A percentile compares a stretch with the other conserved stretches of the same genome.
phyloP scores from a whole-genome alignment of 768 basidiomycete species.

The Thelephora aurantiotincta region DNA sequence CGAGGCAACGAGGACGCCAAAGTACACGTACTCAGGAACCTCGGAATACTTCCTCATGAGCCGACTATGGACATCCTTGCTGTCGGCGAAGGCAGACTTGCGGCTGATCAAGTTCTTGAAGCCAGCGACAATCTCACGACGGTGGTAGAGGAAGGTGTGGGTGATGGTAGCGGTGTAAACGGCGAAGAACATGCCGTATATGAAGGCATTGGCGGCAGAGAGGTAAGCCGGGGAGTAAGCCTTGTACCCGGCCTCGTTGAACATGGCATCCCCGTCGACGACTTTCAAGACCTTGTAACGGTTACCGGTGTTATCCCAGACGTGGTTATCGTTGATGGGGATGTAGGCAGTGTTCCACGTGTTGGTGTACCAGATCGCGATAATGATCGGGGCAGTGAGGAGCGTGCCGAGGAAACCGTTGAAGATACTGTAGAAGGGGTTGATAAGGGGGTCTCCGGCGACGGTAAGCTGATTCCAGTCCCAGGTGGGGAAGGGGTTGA shows the following conservation, averaged over 20 bases:
- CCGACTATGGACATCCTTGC: slow-evolving; percentile 63
- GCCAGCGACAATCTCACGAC: slow-evolving; percentile 14
- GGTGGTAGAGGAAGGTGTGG: slow-evolving; percentile 57
- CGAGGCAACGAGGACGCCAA: slow-evolving; percentile 35
- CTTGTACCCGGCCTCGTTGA: no score
- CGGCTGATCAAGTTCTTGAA: slow-evolving; percentile 1
- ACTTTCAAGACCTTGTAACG: slow-evolving; percentile 48
- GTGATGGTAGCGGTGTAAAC: no score
- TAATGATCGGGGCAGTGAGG: slow-evolving; percentile 15
- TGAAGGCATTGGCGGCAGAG: background rate
- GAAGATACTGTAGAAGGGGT: no score
- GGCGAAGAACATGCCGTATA: background rate
- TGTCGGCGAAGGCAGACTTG: background rate
- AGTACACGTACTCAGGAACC: no score
- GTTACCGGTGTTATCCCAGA: slow-evolving; percentile 65
- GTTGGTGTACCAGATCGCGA: no score
- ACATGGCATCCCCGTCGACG: slow-evolving; percentile 39
- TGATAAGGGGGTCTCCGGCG: slow-evolving; percentile 56
- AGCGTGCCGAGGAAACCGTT: no score
- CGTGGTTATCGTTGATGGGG: no score
- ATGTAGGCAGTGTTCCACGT: no score
- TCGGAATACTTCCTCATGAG: no score
- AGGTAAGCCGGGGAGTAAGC: no score
- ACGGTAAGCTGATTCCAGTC: slow-evolving; percentile 75
- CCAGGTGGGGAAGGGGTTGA: no score